A percentile compares a stretch with the other conserved stretches of the same genome.
These are phyloP conservation scores for Acmispon strigosus DNA, from an alignment of 306 rosid genomes.

Conservation along the genomic window DNA sequence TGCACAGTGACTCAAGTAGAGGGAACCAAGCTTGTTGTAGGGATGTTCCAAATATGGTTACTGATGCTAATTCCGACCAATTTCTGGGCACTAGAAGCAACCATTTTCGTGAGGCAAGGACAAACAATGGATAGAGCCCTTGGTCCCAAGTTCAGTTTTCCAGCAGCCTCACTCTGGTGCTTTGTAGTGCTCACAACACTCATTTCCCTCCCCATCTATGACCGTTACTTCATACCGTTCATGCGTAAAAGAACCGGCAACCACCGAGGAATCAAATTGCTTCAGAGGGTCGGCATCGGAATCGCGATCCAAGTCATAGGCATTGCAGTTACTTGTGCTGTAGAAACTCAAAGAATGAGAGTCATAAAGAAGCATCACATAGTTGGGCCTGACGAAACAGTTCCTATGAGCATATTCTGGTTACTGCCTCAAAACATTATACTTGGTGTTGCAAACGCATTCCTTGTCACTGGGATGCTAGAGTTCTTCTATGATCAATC, in stretches of 20 bases:
- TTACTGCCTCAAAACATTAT: conserved; percentile 57
- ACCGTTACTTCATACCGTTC: conserved; percentile 41
- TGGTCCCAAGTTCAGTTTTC: conserved; percentile 43
- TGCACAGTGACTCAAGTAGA: conserved; percentile 69
- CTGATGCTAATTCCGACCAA: conserved; percentile 68
- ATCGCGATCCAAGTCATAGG: conserved; percentile 37
- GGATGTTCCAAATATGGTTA: conserved; percentile 62
- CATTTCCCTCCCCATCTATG: conserved; percentile 53
- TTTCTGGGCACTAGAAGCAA: conserved; percentile 58
- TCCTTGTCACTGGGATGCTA: conserved; percentile 52
- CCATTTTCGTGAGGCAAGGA: conserved; percentile 68
- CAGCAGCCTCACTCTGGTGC: conserved; percentile 54
- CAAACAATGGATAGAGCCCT: conserved; percentile 50
- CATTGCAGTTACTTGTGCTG: conserved; percentile 34
- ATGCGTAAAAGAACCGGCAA: conserved; percentile 36
- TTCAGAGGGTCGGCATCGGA: conserved; percentile 58
- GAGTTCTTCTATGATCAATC: conserved; percentile 84
- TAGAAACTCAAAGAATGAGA: conserved; percentile 47
- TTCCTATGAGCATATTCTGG: conserved; percentile 81
- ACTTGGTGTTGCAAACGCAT: conserved; percentile 56
- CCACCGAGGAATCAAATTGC: conserved; percentile 57
- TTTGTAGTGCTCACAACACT: conserved; percentile 56
- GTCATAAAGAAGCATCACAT: conserved; percentile 31
- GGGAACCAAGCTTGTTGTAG: conserved; percentile 47
- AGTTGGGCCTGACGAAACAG: conserved; percentile 38